Percentiles rank a stretch among this genome's conserved stretches.
Conservation (phyloP, 2,329 filamentous ascomycete species). For the Colletotrichum tamarilloi region DNA sequence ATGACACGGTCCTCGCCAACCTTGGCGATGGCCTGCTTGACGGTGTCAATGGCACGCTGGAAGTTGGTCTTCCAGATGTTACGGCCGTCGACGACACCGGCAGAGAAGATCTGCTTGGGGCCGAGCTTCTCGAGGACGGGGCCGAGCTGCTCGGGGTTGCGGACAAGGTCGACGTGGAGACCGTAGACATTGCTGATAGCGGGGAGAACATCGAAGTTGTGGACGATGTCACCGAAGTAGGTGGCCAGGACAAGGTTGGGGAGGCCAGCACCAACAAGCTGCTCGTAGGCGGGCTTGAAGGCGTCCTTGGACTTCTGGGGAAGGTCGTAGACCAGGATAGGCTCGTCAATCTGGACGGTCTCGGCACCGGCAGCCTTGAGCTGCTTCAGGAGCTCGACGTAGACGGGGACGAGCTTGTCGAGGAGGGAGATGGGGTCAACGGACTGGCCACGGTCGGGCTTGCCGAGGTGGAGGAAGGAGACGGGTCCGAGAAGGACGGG, state of each 20-base stretch:
- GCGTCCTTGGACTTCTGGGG: slow-evolving; percentile 90
- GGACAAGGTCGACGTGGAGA: slow-evolving; percentile 95
- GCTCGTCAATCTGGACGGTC: slow-evolving; percentile 98
- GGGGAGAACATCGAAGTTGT: slow-evolving; percentile 94
- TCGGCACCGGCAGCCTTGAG: slow-evolving; percentile 97
- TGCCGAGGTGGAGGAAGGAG: slow-evolving; percentile 96
- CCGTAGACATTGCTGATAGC: slow-evolving; percentile 71
- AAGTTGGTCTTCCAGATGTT: slow-evolving; percentile 99
- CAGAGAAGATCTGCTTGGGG: slow-evolving; percentile 89
- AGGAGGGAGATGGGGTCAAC: slow-evolving; percentile 95
- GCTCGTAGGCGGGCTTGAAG: slow-evolving; percentile 98
- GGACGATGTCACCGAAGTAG: slow-evolving; percentile 99
- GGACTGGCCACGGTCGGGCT: slow-evolving; percentile 95
- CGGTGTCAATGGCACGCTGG: slow-evolving; percentile 90
- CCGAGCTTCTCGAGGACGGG: slow-evolving; percentile 85
- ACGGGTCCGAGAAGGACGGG: slow-evolving; percentile 96
- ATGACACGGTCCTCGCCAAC: slow-evolving; percentile 98
- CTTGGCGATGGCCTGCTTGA: slow-evolving; percentile 91
- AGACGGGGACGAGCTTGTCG: slow-evolving; percentile 92
- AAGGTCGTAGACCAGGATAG: slow-evolving; percentile 94
- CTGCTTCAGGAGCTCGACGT: slow-evolving; percentile 90
- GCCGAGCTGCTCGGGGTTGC: slow-evolving; percentile 97
- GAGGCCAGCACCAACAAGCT: slow-evolving; percentile 81
- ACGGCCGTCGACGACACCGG: slow-evolving; percentile 96
- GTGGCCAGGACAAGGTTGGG: slow-evolving; percentile 92